Conservation (phyloP, 495 filamentous ascomycete genomes). For the Aspergillus haitiensis region DNA sequence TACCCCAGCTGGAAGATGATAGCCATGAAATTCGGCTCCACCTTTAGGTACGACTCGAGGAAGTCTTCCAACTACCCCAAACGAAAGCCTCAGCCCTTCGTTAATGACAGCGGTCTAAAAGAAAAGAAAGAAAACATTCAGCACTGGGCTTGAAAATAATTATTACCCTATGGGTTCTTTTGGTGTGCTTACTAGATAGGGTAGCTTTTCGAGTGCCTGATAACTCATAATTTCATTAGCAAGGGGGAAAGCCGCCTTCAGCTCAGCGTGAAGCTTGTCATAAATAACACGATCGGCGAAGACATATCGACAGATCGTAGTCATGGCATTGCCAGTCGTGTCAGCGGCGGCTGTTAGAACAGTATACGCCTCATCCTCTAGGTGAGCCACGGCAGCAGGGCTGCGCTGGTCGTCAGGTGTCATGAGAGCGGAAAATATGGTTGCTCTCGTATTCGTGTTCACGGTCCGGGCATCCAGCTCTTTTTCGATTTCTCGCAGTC, state of each 20-base stretch:
- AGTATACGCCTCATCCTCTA: slow-evolving; percentile 36
- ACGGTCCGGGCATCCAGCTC: no score
- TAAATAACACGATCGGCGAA: slow-evolving; percentile 33
- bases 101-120: slow-evolving; percentile 32
- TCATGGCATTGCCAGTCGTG: slow-evolving; percentile 43
- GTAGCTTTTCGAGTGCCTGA: slow-evolving; percentile 30
- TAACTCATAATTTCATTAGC: slow-evolving; percentile 22
- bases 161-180: no score
- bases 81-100: slow-evolving; percentile 34
- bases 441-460: slow-evolving; percentile 27
- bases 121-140: no score
- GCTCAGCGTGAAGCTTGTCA: slow-evolving; percentile 29
- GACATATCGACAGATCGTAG: slow-evolving; percentile 35
- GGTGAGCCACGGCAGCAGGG: slow-evolving; percentile 19
- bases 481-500: no score
- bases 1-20: slow-evolving; percentile 29
- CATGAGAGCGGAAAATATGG: slow-evolving; percentile 39
- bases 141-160: no score
- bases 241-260: slow-evolving; percentile 36
- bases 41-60: slow-evolving; percentile 31
- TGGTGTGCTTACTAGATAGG: slow-evolving; percentile 38
- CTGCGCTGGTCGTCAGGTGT: slow-evolving; percentile 23
- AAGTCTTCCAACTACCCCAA: slow-evolving; percentile 29
- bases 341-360: slow-evolving; percentile 38
- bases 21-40: slow-evolving; percentile 30